Evolutionary conservation across 805 yeast species (phyloP).

Genomic region (Kodamaea restingae): DNA sequence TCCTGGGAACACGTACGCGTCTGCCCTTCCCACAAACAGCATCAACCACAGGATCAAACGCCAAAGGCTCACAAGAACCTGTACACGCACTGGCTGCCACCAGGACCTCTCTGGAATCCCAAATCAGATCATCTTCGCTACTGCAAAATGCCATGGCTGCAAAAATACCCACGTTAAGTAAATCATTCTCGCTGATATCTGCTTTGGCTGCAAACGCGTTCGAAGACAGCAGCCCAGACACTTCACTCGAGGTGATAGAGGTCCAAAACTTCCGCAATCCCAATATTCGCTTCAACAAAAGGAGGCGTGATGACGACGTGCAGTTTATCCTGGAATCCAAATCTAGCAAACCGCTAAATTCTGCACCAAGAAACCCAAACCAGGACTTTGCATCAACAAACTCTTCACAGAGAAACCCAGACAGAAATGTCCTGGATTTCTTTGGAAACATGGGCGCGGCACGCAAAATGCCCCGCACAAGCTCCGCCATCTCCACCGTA

Average conservation of each 20-base stretch:
- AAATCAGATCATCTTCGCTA: too few relatives aligned
- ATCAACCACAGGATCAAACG: not conserved
- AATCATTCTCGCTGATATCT: not conserved
- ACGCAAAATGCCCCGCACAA: not conserved
- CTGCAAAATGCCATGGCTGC: too few relatives aligned
- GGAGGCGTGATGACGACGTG: not conserved
- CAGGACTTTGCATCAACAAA: not conserved
- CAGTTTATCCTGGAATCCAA: not conserved
- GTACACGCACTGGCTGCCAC: not conserved
- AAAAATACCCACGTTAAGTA: not conserved
- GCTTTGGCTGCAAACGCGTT: conserved; percentile 4
- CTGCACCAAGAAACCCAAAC: not conserved
- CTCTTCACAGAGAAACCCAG: too few relatives aligned
- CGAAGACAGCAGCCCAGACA: conserved; percentile 15
- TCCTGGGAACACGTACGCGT: not conserved
- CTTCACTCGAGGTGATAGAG: conserved; percentile 37
- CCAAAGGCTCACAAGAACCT: not conserved
- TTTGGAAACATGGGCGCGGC: not conserved
- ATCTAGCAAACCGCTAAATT: too few relatives aligned
- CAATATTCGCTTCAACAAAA: not conserved
- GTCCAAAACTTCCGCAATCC: conserved; percentile 36
- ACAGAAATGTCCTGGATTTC: not conserved
- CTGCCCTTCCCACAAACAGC: not conserved
- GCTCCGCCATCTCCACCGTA: too few relatives aligned
- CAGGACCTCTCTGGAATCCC: too few relatives aligned